These are phyloP conservation scores for Candida golubevii DNA, from an alignment of 805 yeast genomes.

Conservation along the genomic window DNA sequence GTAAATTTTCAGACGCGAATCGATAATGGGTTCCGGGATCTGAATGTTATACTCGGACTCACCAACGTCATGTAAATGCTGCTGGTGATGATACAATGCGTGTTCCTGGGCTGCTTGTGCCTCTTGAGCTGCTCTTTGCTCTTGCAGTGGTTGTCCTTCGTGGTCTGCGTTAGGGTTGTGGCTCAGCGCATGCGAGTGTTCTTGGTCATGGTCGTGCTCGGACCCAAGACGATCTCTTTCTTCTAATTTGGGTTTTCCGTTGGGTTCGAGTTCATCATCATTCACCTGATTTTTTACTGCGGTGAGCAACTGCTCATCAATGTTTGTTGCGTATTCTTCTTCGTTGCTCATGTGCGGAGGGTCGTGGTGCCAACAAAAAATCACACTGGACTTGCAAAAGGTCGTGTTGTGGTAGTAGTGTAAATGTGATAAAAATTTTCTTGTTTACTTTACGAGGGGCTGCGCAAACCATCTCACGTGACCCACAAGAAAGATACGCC, in stretches of 20 bases:
- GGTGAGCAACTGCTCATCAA: slow-evolving; percentile 40
- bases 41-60: slow-evolving; percentile 42
- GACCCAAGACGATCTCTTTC: slow-evolving; percentile 18
- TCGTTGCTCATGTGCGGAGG: slow-evolving; percentile 22
- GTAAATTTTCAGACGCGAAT: slow-evolving; percentile 39
- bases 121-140: slow-evolving; percentile 14
- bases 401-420: slow-evolving; percentile 26
- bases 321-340: slow-evolving; percentile 30
- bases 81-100: slow-evolving; percentile 7
- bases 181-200: neutral
- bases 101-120: slow-evolving; percentile 2
- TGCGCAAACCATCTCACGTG: neutral
- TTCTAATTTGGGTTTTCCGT: slow-evolving; percentile 28
- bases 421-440: slow-evolving; percentile 16
- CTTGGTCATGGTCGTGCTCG: slow-evolving; percentile 4
- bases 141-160: slow-evolving; percentile 12
- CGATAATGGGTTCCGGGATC: slow-evolving; percentile 44
- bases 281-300: slow-evolving; percentile 30
- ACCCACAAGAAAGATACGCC: too few relatives aligned
- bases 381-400: slow-evolving; percentile 7
- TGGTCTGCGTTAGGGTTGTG: slow-evolving; percentile 7
- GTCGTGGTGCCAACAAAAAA: slow-evolving; percentile 13
- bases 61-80: slow-evolving; percentile 19
- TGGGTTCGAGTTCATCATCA: slow-evolving; percentile 25
- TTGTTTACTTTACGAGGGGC: neutral